Evolutionary conservation across 495 filamentous ascomycete genomes (phyloP), one percentile per base, ranked within the genome.

Genomic region (Neurospora pannonica): DNA sequence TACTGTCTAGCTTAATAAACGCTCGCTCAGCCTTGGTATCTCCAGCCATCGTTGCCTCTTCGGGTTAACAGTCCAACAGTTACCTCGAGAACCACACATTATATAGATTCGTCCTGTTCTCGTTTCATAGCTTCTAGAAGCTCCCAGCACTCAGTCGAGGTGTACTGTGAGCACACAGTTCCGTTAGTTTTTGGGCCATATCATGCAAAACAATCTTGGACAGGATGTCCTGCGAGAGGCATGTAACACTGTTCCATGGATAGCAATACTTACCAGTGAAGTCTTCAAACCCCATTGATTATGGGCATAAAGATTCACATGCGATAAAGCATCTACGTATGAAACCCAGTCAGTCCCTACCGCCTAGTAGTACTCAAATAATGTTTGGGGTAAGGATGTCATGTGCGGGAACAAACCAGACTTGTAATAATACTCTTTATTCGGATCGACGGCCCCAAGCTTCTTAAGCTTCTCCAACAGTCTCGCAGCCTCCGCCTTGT

Each of bases 341-440:
- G 54, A 9, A 9, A 5, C 19, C 28, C 6, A 34, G 54, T 67
- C 28, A 67, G 54, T 15, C 11, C 24, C 13, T 67, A 15, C 28
- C 6, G 15, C 28, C 28, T 36, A 67, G 48, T 15, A 67, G 13
- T 67, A 17, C 54, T 6, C 54, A 62, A 34, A 67, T 19, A 28
- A 13, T 36, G 6, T 4, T 34, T 17, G 24, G 54, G 54, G 31
- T 67, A 60, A 60, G 54, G 54, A 67, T 67, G 15, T 67, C 54
- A 67, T 34, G 38, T 15, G 31, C 3, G 6, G 28, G 17, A 38
- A 82, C 85, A 82, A 74, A 88, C 88, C 87, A 72, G 85, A 87
- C 79, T 97, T 96, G 81, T 97, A 97, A 75, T 92, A 95, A 71
- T 97, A 88, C 17, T 85, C 84, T 73, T 79, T 84, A 0, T 83